These are phyloP conservation scores for Pleurotus tuoliensis DNA, from an alignment of 768 basidiomycete species.

Conservation along the genomic window DNA sequence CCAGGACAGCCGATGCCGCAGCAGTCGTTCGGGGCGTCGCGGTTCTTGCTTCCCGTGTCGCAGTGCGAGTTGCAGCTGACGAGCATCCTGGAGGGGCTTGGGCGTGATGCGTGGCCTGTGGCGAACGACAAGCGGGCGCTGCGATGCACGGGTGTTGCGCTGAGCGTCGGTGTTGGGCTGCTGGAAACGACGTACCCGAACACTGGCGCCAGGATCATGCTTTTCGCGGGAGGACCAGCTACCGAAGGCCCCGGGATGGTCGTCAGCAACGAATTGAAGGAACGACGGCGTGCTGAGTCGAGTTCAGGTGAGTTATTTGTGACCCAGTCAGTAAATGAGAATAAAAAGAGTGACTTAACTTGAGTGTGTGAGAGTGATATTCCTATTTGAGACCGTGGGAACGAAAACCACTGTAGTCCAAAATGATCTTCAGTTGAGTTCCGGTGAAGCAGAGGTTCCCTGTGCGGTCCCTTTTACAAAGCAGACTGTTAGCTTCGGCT, in stretches of 20 bases:
- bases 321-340: no score
- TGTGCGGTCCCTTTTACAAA: no score
- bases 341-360: no score
- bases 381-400: no score
- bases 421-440: no score
- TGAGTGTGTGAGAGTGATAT: no score
- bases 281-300: no score
- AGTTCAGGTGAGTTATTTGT: no score
- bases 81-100: constrained; percentile 81
- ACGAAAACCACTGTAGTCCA: no score
- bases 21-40: constrained; percentile 78
- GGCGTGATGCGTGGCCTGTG: constrained; percentile 96
- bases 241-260: constrained; percentile 98
- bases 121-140: constrained; percentile 90
- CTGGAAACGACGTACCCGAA: constrained; percentile 95
- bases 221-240: constrained; percentile 92
- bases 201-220: constrained; percentile 93
- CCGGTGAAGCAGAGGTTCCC: no score
- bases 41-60: constrained; percentile 88
- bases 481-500: no score
- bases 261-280: constrained; percentile 91
- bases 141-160: constrained; percentile 91
- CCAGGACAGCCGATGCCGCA: constrained; percentile 81
- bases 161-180: constrained; percentile 90
- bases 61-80: constrained; percentile 97